Percentiles rank a stretch among this genome's conserved stretches.
Evolutionary conservation across 768 basidiomycete species (phyloP).

Genomic region (Nidularia pulvinata): DNA sequence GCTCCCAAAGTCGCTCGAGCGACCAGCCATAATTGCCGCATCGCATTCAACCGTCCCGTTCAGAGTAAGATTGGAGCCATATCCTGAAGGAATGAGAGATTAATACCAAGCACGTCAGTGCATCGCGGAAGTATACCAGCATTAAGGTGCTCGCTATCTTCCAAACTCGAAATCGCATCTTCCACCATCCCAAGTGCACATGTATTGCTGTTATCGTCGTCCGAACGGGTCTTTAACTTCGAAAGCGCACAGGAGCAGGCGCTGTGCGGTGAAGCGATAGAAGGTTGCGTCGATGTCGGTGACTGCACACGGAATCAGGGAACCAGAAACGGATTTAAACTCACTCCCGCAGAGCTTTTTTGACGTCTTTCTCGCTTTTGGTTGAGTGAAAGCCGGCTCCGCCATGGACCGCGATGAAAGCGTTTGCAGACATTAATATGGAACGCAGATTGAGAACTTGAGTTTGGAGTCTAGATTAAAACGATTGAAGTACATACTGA

Average conservation of each 20-base stretch:
- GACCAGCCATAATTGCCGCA: slow-evolving; percentile 66
- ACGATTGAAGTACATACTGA: no score
- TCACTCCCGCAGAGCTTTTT: slow-evolving; percentile 56
- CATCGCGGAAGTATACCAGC: slow-evolving; percentile 45
- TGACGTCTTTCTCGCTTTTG: slow-evolving; percentile 48
- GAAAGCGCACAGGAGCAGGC: neutral
- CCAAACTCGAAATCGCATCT: slow-evolving; percentile 54
- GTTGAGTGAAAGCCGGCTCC: slow-evolving; percentile 71
- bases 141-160: slow-evolving; percentile 69
- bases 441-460: no score
- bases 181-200: slow-evolving; percentile 47
- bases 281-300: no score
- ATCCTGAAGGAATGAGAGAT: slow-evolving; percentile 36
- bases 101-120: neutral
- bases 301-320: neutral
- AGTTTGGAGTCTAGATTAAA: no score
- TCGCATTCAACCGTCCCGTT: slow-evolving; percentile 84
- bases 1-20: slow-evolving; percentile 53
- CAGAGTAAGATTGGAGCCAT: slow-evolving; percentile 77
- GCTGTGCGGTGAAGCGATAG: no score
- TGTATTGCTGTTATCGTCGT: slow-evolving; percentile 13
- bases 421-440: no score
- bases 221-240: neutral
- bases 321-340: slow-evolving; percentile 2
- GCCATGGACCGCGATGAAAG: slow-evolving; percentile 64